These are phyloP conservation scores for Xylariaceae sp. DNA, from an alignment of 2,329 filamentous ascomycete genomes.

Conservation along the genomic window DNA sequence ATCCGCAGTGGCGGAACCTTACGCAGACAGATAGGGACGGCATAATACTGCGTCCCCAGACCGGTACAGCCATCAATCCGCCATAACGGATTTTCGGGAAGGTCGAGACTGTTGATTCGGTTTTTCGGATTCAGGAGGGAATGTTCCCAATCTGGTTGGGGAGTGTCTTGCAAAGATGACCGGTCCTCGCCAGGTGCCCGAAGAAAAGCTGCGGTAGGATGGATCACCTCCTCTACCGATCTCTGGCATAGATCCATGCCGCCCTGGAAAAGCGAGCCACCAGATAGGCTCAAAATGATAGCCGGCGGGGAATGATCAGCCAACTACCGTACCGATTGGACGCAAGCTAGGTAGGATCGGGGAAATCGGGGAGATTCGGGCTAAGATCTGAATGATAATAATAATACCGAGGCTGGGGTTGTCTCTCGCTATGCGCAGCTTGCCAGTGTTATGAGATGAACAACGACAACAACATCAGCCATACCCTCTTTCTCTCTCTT, in stretches of 20 bases:
- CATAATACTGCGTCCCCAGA: constrained; percentile 54
- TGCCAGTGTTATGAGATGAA: constrained; percentile 2
- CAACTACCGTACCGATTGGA: neutral
- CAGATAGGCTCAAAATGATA: constrained; percentile 10
- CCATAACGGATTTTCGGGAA: constrained; percentile 45
- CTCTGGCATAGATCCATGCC: constrained; percentile 50
- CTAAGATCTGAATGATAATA: neutral
- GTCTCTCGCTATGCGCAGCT: neutral
- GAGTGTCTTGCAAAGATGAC: constrained; percentile 7
- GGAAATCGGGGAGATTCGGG: neutral
- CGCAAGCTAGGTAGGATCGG: constrained; percentile 2
- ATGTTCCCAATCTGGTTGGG: constrained; percentile 37
- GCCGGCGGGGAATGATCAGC: constrained; percentile 12
- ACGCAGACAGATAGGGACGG: constrained; percentile 47
- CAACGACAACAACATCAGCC: neutral
- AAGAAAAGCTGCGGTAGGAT: constrained; percentile 52
- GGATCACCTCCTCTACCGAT: constrained; percentile 51
- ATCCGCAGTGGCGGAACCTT: constrained; percentile 47
- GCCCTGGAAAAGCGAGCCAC: constrained; percentile 17
- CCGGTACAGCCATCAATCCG: constrained; percentile 54
- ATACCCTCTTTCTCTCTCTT: neutral
- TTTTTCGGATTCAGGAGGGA: constrained; percentile 57
- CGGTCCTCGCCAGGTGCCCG: constrained; percentile 8
- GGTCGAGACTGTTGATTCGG: constrained; percentile 51
- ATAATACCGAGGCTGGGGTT: neutral